phyloP scores from a whole-genome alignment of 495 filamentous ascomycete genomes.

The Acidiella bohemica region DNA sequence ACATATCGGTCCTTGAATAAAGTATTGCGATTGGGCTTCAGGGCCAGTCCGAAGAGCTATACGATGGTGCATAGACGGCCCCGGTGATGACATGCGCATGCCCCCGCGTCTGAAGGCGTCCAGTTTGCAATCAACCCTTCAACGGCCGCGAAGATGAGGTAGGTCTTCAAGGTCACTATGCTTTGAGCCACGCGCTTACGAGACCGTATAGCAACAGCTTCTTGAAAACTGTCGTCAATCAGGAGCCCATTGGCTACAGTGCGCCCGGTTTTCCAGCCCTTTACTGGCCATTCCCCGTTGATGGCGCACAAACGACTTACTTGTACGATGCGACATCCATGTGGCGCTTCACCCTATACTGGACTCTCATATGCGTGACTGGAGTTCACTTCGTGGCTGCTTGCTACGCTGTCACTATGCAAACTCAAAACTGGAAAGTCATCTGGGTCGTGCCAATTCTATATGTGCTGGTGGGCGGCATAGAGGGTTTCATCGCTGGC shows the following conservation, averaged over 20 bases:
- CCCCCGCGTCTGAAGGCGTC: too few species aligned
- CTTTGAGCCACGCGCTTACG: too few species aligned
- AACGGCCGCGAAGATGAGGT: conserved; percentile 3
- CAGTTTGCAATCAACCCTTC: too few species aligned
- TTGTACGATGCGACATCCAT: conserved; percentile 71
- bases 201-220: conserved; percentile 9
- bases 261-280: conserved; percentile 77
- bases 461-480: conserved; percentile 58
- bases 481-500: conserved; percentile 75
- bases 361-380: conserved; percentile 65
- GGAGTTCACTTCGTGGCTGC: conserved; percentile 57
- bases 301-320: conserved; percentile 41
- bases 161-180: too few species aligned
- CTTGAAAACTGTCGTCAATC: conserved; percentile 27
- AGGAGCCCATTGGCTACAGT: conserved; percentile 51
- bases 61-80: too few species aligned
- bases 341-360: conserved; percentile 83
- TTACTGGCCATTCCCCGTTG: conserved; percentile 55
- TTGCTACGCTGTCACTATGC: conserved; percentile 59
- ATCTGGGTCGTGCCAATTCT: conserved; percentile 65
- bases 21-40: too few species aligned
- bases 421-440: conserved; percentile 50
- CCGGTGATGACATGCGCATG: too few species aligned
- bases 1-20: too few species aligned
- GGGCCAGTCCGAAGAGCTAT: too few species aligned